Evolutionary conservation across 768 basidiomycete genomes (phyloP).

Genomic region (Leucosporidium yakuticum): DNA sequence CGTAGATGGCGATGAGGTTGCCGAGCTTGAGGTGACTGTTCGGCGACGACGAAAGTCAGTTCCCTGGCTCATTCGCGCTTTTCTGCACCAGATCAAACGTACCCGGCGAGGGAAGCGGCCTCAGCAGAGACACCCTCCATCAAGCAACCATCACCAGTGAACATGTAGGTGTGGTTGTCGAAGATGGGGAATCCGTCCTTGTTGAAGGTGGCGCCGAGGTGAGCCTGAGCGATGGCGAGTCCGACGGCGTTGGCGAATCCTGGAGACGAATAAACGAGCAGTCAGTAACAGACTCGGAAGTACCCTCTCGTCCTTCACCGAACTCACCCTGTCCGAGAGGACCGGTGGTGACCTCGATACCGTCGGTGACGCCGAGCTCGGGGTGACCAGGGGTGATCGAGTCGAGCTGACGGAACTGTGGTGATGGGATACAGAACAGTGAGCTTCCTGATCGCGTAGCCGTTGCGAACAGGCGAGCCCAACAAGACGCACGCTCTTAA

Average conservation of each 20-base stretch:
- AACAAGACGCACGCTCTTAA: slow-evolving; percentile 53
- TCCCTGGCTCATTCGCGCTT: background rate
- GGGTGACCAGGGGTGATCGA: slow-evolving; percentile 92
- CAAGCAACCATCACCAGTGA: slow-evolving; percentile 89
- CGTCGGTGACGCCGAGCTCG: slow-evolving; percentile 65
- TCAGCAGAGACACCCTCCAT: slow-evolving; percentile 96
- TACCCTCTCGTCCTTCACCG: background rate
- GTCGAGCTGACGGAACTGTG: slow-evolving; percentile 74
- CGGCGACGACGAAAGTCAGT: background rate
- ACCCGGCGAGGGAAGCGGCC: slow-evolving; percentile 81
- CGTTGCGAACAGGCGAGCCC: no score
- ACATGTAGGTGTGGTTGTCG: slow-evolving; percentile 57
- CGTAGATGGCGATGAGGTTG: slow-evolving; percentile 87
- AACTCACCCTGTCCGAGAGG: slow-evolving; percentile 70
- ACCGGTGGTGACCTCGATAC: slow-evolving; percentile 78
- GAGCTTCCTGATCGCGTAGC: no score
- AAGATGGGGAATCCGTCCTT: slow-evolving; percentile 62
- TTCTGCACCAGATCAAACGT: slow-evolving; percentile 8
- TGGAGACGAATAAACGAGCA: slow-evolving; percentile 1
- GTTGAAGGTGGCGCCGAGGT: slow-evolving; percentile 84
- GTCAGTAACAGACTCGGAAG: background rate
- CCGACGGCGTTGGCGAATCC: slow-evolving; percentile 91
- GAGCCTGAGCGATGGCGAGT: slow-evolving; percentile 85
- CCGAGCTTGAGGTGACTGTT: slow-evolving; percentile 73
- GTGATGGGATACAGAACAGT: no score